Conservation (phyloP, 306 rosid species). For the Gleditsia sinensis region DNA sequence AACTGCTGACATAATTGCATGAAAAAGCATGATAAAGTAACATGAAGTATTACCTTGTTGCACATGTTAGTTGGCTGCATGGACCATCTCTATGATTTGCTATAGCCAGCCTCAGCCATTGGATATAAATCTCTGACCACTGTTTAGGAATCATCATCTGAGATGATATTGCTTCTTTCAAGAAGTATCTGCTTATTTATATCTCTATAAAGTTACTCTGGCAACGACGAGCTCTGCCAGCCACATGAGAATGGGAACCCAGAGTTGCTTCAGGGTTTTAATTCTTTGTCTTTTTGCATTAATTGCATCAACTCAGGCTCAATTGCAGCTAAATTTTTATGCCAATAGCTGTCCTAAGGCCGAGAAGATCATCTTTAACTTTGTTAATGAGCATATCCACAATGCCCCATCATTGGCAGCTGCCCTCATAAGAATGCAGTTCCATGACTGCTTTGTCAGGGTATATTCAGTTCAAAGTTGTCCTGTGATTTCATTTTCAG, state of each 20-base stretch:
- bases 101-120: neutral
- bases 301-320: constrained; percentile 54
- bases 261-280: constrained; percentile 26
- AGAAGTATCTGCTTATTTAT: constrained; percentile 2
- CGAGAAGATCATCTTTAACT: constrained; percentile 60
- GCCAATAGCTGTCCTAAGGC: constrained; percentile 67
- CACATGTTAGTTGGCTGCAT: constrained; percentile 44
- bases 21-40: constrained; percentile 18
- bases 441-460: constrained; percentile 88
- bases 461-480: constrained; percentile 41
- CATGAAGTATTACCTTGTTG: constrained; percentile 8
- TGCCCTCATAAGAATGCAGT: constrained; percentile 74
- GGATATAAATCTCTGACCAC: constrained; percentile 36
- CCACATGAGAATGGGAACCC: constrained; percentile 46
- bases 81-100: constrained; percentile 39
- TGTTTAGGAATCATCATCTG: neutral
- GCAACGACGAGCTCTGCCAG: constrained; percentile 7
- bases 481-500: neutral
- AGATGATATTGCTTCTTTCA: constrained; percentile 26
- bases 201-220: neutral
- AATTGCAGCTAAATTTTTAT: constrained; percentile 58
- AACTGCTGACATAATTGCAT: neutral
- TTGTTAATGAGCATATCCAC: constrained; percentile 56
- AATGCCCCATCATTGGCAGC: constrained; percentile 81
- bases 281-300: constrained; percentile 48